These are phyloP conservation scores for Xanthoparmelia taractica DNA, from an alignment of 495 filamentous ascomycete genomes.

Conservation along the genomic window DNA sequence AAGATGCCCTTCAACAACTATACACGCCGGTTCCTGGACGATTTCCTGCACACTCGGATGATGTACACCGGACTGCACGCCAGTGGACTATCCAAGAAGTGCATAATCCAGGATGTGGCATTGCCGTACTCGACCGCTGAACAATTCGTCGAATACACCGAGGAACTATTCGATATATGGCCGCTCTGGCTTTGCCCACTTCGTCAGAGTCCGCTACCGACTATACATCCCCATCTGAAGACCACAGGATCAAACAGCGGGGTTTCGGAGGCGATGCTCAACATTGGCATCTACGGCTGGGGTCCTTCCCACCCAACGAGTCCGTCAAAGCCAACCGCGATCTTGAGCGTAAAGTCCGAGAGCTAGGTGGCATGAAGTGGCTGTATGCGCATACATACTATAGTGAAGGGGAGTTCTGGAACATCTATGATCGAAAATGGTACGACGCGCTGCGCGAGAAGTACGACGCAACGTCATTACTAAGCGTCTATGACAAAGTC, in stretches of 20 bases:
- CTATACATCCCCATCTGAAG: slow-evolving; percentile 34
- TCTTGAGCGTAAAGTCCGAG: slow-evolving; percentile 55
- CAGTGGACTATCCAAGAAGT: slow-evolving; percentile 39
- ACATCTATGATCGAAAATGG: slow-evolving; percentile 40
- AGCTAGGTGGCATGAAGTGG: slow-evolving; percentile 59
- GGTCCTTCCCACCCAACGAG: slow-evolving; percentile 29
- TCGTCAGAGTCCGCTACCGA: slow-evolving; percentile 29
- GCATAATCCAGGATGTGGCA: slow-evolving; percentile 52
- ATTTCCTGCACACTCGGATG: slow-evolving; percentile 48
- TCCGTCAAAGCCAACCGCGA: slow-evolving; percentile 54
- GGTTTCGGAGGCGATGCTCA: slow-evolving; percentile 38
- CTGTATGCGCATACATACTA: slow-evolving; percentile 52
- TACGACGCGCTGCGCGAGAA: slow-evolving; percentile 44
- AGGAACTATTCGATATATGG: slow-evolving; percentile 41
- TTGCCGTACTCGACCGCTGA: slow-evolving; percentile 41
- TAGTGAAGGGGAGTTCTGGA: slow-evolving; percentile 49
- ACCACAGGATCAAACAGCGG: slow-evolving; percentile 17
- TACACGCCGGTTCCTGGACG: slow-evolving; percentile 46
- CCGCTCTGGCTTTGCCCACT: slow-evolving; percentile 56
- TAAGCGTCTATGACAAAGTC: slow-evolving; percentile 50
- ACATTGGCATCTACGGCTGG: slow-evolving; percentile 49
- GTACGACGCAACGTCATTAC: slow-evolving; percentile 42
- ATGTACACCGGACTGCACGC: slow-evolving; percentile 51
- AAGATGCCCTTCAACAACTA: slow-evolving; percentile 46
- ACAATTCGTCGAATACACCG: slow-evolving; percentile 44